Evolutionary conservation across 805 yeast genomes (phyloP).

Genomic region (Lipomyces mesembrius): DNA sequence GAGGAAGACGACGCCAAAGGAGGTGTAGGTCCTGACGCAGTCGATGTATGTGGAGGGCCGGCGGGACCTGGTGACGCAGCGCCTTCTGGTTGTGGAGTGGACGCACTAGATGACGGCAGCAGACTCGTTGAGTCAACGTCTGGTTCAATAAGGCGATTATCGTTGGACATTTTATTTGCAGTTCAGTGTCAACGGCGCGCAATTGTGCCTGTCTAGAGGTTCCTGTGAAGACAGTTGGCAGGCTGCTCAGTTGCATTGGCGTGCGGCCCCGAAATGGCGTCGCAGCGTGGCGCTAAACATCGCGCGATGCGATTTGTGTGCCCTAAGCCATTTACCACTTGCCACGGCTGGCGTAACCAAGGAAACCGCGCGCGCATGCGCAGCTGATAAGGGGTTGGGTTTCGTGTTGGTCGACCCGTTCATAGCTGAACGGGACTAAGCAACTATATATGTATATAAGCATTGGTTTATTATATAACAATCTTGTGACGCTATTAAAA

Average conservation of each 20-base stretch:
- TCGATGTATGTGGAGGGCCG: slow-evolving; percentile 16
- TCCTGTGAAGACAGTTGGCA: background rate
- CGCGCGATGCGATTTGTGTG: background rate
- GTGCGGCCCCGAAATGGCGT: background rate
- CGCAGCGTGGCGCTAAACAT: slow-evolving; percentile 1
- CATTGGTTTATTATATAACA: no score
- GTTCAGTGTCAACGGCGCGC: background rate
- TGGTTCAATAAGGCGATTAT: slow-evolving; percentile 25
- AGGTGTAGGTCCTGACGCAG: slow-evolving; percentile 10
- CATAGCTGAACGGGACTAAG: no score
- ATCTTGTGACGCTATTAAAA: no score
- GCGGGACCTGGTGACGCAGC: slow-evolving; percentile 8
- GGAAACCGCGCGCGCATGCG: background rate
- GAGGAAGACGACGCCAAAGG: slow-evolving; percentile 21
- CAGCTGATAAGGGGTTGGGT: background rate
- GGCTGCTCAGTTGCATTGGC: background rate
- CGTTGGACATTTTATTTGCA: slow-evolving; percentile 17
- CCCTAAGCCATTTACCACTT: background rate
- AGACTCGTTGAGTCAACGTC: slow-evolving; percentile 17
- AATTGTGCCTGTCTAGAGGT: background rate
- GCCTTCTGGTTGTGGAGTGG: background rate
- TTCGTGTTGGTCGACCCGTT: no score
- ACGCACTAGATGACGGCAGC: slow-evolving; percentile 5
- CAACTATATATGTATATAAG: no score
- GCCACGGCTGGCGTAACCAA: background rate